phyloP scores from a whole-genome alignment of 2,329 filamentous ascomycete species.

The Fusarium oxysporum region DNA sequence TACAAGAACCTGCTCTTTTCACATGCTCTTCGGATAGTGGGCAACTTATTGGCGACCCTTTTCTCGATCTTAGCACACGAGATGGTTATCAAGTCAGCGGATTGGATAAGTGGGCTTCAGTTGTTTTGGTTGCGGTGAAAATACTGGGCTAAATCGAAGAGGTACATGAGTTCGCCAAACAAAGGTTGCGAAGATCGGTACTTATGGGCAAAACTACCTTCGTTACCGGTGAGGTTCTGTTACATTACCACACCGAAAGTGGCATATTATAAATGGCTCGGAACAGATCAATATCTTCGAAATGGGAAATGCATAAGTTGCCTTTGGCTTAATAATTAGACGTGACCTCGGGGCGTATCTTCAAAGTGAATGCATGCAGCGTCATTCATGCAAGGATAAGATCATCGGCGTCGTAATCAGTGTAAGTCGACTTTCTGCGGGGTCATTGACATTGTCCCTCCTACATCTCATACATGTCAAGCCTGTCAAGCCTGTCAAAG shows the following conservation, averaged over 20 bases:
- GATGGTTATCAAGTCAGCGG: not conserved
- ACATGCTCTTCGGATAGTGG: not conserved
- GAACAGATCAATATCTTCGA: no score
- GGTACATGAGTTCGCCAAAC: no score
- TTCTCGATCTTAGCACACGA: not conserved
- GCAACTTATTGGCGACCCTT: not conserved
- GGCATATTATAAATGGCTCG: no score
- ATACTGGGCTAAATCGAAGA: no score
- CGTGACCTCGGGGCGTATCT: no score
- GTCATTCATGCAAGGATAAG: not conserved
- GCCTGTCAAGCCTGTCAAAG: not conserved
- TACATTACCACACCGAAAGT: no score
- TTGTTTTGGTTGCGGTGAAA: not conserved
- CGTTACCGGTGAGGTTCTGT: no score
- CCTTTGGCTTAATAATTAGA: no score
- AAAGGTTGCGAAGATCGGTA: no score
- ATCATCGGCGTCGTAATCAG: no score
- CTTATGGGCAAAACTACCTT: no score
- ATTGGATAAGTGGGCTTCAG: not conserved
- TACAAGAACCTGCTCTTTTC: not conserved
- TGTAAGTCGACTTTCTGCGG: not conserved
- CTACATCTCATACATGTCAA: not conserved
- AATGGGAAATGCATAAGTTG: no score
- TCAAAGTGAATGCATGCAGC: not conserved
- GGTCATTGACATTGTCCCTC: not conserved